A percentile compares a stretch with the other conserved stretches of the same genome.
These are phyloP conservation scores for Pichia sp. DNA, from an alignment of 1,139 yeast species.

Conservation along the genomic window DNA sequence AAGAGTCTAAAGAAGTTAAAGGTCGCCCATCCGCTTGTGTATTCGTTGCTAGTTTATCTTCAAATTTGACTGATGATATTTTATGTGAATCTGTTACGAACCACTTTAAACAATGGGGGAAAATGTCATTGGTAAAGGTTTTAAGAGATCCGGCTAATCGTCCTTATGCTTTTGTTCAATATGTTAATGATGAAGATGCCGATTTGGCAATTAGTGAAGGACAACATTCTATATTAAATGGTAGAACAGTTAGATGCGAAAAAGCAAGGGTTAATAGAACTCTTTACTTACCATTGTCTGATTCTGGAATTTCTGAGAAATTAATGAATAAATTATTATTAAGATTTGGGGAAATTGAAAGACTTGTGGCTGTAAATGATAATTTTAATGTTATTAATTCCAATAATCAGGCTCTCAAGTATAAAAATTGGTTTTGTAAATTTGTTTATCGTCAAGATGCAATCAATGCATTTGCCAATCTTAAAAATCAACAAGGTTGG, in stretches of 20 bases:
- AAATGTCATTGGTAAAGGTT: slow-evolving; percentile 70
- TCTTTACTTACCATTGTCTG: slow-evolving; percentile 43
- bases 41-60: slow-evolving; percentile 76
- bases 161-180: slow-evolving; percentile 94
- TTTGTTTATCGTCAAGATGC: slow-evolving; percentile 89
- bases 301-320: slow-evolving; percentile 26
- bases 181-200: slow-evolving; percentile 65
- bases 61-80: slow-evolving; percentile 60
- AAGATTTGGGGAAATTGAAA: slow-evolving; percentile 70
- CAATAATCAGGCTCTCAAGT: slow-evolving; percentile 13
- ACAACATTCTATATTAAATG: slow-evolving; percentile 64
- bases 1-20: slow-evolving; percentile 17
- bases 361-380: slow-evolving; percentile 49
- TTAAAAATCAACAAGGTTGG: slow-evolving; percentile 48
- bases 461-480: slow-evolving; percentile 71
- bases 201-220: slow-evolving; percentile 60
- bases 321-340: slow-evolving; percentile 37
- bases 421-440: slow-evolving; percentile 68
- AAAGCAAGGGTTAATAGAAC: slow-evolving; percentile 89
- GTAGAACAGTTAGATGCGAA: slow-evolving; percentile 78
- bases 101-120: slow-evolving; percentile 62
- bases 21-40: slow-evolving; percentile 78
- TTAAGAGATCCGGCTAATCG: slow-evolving; percentile 75
- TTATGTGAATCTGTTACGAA: slow-evolving; percentile 60
- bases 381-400: slow-evolving; percentile 19